phyloP scores from a whole-genome alignment of 352 stramenopile genomes.

The Pythium aphanidermatum region DNA sequence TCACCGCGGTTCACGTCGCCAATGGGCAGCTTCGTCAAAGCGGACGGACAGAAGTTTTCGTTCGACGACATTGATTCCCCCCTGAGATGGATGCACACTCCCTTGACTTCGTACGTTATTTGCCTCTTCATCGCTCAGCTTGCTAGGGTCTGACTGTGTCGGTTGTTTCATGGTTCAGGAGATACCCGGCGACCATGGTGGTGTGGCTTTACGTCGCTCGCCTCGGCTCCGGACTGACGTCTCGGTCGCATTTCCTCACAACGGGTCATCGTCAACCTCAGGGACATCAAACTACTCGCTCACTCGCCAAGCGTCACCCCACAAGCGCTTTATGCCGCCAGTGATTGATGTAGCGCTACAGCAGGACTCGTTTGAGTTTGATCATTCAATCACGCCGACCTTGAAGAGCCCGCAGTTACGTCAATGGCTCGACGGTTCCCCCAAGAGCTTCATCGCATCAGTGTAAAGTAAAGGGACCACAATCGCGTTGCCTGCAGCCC shows the following conservation, averaged over 20 bases:
- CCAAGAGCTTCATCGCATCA: constrained; percentile 76
- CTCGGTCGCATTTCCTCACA: constrained; percentile 75
- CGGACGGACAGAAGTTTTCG: constrained; percentile 74
- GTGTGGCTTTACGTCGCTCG: constrained; percentile 55
- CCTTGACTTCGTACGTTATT: constrained; percentile 64
- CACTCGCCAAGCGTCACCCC: constrained; percentile 41
- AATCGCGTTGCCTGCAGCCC: too few species aligned
- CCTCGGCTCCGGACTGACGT: constrained; percentile 77
- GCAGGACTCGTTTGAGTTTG: constrained; percentile 82
- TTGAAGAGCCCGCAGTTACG: constrained; percentile 80
- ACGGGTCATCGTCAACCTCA: constrained; percentile 23
- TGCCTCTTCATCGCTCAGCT: background rate
- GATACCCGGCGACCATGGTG: constrained; percentile 55
- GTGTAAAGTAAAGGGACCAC: constrained; percentile 58
- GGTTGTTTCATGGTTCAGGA: constrained; percentile 30
- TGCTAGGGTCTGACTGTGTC: background rate
- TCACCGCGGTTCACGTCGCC: constrained; percentile 74
- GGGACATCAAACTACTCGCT: constrained; percentile 45
- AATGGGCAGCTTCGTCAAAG: constrained; percentile 48
- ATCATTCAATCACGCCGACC: constrained; percentile 81
- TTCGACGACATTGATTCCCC: constrained; percentile 81
- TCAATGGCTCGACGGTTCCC: constrained; percentile 79
- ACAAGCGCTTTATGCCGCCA: constrained; percentile 69
- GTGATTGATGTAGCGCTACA: constrained; percentile 75
- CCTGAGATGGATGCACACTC: constrained; percentile 63